These are phyloP conservation scores for Monosporascus sp. DNA, from an alignment of 2,329 filamentous ascomycete genomes.

Conservation along the genomic window DNA sequence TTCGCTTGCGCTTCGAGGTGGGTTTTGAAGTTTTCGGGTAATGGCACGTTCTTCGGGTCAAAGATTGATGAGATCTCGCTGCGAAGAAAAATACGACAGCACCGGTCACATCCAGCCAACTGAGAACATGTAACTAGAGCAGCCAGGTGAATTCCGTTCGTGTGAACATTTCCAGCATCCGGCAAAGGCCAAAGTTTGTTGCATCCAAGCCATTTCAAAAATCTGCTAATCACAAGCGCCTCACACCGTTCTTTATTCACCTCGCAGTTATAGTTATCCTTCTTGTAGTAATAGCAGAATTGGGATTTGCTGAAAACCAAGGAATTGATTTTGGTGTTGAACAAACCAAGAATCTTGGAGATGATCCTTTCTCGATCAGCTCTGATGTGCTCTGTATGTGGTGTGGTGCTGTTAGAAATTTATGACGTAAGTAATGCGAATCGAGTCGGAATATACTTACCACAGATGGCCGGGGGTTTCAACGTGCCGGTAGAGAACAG, in stretches of 20 bases:
- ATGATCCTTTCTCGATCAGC: neutral
- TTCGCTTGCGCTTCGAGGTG: neutral
- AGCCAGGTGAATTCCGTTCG: neutral
- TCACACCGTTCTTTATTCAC: neutral
- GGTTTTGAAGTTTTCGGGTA: neutral
- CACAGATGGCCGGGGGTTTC: neutral
- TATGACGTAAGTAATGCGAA: neutral
- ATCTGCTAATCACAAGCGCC: neutral
- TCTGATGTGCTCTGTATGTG: neutral
- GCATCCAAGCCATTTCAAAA: neutral
- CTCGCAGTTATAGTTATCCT: too few species aligned
- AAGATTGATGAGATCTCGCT: neutral
- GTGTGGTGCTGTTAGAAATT: neutral
- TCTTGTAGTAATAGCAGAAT: too few species aligned
- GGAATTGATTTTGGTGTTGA: neutral
- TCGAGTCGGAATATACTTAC: neutral
- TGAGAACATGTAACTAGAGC: neutral
- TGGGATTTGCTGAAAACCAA: neutral
- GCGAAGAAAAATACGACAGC: neutral
- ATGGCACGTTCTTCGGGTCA: neutral
- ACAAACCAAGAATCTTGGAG: neutral
- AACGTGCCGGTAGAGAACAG: neutral
- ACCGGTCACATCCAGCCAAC: accelerated
- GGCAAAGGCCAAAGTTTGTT: neutral
- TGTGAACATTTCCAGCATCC: neutral